Evolutionary conservation across 179 eudicot genomes (phyloP).

Genomic region (Silene coronaria): DNA sequence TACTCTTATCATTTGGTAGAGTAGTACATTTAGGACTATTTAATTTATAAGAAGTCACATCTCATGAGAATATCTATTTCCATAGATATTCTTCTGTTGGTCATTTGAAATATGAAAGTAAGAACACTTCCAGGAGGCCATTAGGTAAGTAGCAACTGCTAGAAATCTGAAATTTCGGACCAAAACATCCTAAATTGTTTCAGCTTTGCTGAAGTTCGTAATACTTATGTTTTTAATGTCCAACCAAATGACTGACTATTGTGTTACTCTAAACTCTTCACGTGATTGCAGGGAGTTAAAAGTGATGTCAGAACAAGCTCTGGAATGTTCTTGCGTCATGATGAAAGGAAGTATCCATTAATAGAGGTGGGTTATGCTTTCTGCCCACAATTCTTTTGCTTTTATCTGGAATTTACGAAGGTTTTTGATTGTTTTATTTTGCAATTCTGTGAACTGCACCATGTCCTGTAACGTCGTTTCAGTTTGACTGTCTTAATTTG

Average conservation of each 20-base stretch:
- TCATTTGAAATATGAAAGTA: not conserved
- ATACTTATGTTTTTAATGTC: not conserved
- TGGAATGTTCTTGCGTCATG: constrained; percentile 75
- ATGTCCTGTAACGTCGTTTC: not conserved
- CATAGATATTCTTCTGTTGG: not conserved
- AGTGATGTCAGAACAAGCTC: constrained; percentile 95
- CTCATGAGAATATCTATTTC: not conserved
- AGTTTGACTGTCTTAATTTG: not conserved
- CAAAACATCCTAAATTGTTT: not conserved
- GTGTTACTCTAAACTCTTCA: constrained; percentile 3
- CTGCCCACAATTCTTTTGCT: not conserved
- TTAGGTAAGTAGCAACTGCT: not conserved
- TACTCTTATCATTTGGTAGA: not conserved
- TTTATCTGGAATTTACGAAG: constrained; percentile 3
- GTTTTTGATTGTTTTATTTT: not conserved
- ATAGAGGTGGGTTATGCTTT: constrained; percentile 45
- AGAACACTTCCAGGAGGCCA: not conserved
- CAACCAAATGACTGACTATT: not conserved
- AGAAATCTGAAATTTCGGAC: not conserved
- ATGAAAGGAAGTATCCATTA: constrained; percentile 71
- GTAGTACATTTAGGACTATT: not conserved
- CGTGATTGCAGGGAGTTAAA: constrained; percentile 53
- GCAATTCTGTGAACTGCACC: not conserved
- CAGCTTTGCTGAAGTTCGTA: not conserved
- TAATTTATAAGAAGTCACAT: not conserved